Evolutionary conservation across 208 protist genomes (phyloP), one percentile per base, ranked within the genome.

Genomic region (Perkinsela sp.): DNA sequence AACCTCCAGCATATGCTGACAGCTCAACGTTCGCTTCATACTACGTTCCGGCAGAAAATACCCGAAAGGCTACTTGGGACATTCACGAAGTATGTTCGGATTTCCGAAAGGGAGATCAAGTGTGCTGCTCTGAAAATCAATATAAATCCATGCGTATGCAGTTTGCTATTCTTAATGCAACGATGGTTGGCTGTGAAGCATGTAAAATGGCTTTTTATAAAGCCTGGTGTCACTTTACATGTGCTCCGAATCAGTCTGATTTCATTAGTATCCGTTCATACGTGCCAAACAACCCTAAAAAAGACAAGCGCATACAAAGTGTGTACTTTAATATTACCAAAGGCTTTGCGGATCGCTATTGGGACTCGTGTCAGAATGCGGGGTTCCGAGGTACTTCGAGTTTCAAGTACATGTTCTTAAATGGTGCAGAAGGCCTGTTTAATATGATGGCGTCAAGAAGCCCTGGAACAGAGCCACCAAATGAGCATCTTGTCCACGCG

Each of bases 41-140:
- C 40, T 57, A 57, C 40, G 40, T 57, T 22, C 40, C 40, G 6
- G 40, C 6, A 57, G 22, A 6, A 22, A 57, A 57, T n/a, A 57
- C 40, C 22, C 40, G 6, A 6, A 22, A 57, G 22, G 40, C 40
- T n/a, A 57, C 40, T n/a, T 57, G 40, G 40, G 40, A 57, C 22
- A 57, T 57, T n/a, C 13, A 57, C 13, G 22, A 57, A 22, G 22
- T 57, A 57, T 57, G 40, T 22, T 22, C 40, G 40, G 40, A 57
- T 57, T 57, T 57, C 40, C 40, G 40, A 57, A 57, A 57, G 22
- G 40, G 40, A n/a, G 40, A 57, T 57, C 40, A 57, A 57, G 40
- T 57, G 22, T 57, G 40, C 40, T 57, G 40, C 40, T 57, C 40
- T n/a, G 40, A 57, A 22, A 57, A 57, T 22, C 40, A 57, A 22